Percentiles rank a stretch among this genome's conserved stretches.
Conservation (phyloP, 176 grass and related monocot species). For the Poa pratensis region DNA sequence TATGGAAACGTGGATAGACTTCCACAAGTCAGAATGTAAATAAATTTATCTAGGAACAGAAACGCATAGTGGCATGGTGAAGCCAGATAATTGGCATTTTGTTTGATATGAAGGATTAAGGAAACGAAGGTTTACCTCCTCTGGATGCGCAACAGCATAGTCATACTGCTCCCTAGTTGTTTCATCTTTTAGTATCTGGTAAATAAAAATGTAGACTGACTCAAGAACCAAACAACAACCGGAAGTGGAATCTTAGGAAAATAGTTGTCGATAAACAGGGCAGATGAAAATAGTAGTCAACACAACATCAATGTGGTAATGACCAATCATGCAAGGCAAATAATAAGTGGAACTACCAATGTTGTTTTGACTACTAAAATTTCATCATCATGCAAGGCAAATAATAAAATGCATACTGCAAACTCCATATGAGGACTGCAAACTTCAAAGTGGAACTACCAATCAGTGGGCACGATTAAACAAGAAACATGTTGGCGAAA, state of each 20-base stretch:
- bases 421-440: background rate
- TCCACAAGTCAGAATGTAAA: background rate
- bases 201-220: slow-evolving; percentile 22
- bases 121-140: slow-evolving; percentile 67
- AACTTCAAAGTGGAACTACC: background rate
- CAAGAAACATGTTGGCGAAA: too few species aligned
- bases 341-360: too few species aligned
- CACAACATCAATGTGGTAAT: background rate
- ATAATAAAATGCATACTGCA: background rate
- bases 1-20: slow-evolving; percentile 20
- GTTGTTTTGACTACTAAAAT: too few species aligned
- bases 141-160: slow-evolving; percentile 98
- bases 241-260: slow-evolving; percentile 13
- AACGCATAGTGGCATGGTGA: background rate
- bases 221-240: slow-evolving; percentile 39
- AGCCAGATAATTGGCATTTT: background rate
- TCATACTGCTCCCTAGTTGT: slow-evolving; percentile 87
- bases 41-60: slow-evolving; percentile 8
- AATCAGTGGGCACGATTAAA: too few species aligned
- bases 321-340: background rate
- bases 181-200: slow-evolving; percentile 93
- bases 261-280: background rate
- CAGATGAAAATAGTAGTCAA: slow-evolving; percentile 7
- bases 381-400: background rate
- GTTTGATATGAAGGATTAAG: background rate